Evolutionary conservation across 352 stramenopile species (phyloP).

Genomic region (Globisporangium abappressorium): DNA sequence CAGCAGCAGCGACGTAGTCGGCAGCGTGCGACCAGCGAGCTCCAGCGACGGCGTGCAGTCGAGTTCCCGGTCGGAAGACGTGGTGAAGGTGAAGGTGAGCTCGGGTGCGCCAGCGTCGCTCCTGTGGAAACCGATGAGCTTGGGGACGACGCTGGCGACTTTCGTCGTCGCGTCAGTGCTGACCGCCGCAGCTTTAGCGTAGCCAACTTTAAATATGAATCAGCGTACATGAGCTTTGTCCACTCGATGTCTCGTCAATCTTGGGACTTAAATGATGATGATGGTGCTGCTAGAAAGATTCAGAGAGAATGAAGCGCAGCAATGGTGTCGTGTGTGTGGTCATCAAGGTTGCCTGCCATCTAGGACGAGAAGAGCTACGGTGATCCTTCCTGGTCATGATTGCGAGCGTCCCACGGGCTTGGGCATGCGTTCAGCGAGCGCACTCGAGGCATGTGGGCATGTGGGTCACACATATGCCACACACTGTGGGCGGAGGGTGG

Average conservation of each 20-base stretch:
- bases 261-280: neutral
- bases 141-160: neutral
- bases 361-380: neutral
- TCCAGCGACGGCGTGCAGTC: constrained; percentile 15
- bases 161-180: neutral
- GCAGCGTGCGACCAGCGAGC: constrained; percentile 19
- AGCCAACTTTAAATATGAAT: neutral
- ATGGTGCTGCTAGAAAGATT: neutral
- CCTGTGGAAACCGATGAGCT: neutral
- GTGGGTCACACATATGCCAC: too few species aligned
- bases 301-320: neutral
- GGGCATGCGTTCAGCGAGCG: neutral
- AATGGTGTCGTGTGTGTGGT: neutral
- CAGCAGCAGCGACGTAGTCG: constrained; percentile 18
- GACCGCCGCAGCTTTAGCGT: neutral
- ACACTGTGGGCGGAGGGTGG: neutral
- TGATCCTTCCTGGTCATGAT: neutral
- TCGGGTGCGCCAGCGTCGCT: neutral
- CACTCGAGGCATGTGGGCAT: neutral
- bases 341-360: neutral
- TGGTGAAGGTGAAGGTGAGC: constrained; percentile 1
- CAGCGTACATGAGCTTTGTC: neutral
- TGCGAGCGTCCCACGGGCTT: neutral
- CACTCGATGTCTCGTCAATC: neutral
- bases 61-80: neutral